Evolutionary conservation across 306 rosid genomes (phyloP).

Genomic region (Vicia faba): DNA sequence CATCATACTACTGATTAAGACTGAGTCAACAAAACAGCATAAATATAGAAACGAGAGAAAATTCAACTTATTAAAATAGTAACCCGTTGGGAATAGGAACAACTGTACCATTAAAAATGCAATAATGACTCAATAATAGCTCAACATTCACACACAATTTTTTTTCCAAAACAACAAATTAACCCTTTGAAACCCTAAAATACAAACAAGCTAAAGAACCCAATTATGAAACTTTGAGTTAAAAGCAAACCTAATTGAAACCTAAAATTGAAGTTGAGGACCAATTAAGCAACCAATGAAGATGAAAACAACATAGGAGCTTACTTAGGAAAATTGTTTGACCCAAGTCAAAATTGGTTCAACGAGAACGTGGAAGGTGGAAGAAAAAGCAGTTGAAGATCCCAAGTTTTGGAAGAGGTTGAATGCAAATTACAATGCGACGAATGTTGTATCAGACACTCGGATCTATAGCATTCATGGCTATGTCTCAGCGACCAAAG

Average conservation of each 20-base stretch:
- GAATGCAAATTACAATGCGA: constrained; percentile 43
- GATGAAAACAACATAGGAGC: constrained; percentile 25
- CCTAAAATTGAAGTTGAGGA: constrained; percentile 33
- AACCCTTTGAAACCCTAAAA: constrained; percentile 59
- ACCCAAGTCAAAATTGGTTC: constrained; percentile 41
- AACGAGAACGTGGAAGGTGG: constrained; percentile 25
- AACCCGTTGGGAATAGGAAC: constrained; percentile 13
- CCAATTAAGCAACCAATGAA: constrained; percentile 38
- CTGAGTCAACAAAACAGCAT: constrained; percentile 50
- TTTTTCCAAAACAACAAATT: constrained; percentile 36
- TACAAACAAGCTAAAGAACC: constrained; percentile 30
- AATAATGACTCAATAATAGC: constrained; percentile 17
- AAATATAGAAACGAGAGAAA: constrained; percentile 31
- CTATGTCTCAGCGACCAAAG: constrained; percentile 39
- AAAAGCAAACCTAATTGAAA: constrained; percentile 6
- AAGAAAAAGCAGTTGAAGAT: constrained; percentile 37
- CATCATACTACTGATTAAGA: constrained; percentile 22
- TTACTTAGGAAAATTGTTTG: constrained; percentile 39
- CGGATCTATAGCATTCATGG: constrained; percentile 72
- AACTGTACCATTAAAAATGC: constrained; percentile 45
- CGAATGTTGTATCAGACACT: constrained; percentile 44
- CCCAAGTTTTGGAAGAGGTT: constrained; percentile 40
- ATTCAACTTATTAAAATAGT: constrained; percentile 37
- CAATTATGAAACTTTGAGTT: constrained; percentile 10
- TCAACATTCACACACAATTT: constrained; percentile 28